phyloP scores from a whole-genome alignment of 257 asterid genomes.

The Prunella vulgaris region DNA sequence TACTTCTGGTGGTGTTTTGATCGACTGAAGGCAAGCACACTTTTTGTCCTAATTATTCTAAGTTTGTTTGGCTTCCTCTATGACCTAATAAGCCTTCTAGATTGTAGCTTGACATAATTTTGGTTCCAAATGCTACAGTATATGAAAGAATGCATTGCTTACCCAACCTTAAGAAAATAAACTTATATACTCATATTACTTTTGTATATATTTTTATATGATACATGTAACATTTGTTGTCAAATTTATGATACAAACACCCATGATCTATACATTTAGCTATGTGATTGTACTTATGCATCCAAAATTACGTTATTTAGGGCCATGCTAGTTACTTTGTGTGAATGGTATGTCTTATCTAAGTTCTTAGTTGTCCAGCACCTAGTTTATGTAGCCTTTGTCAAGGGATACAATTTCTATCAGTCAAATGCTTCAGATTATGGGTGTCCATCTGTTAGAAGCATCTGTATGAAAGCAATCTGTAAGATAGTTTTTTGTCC shows the following conservation, averaged over 20 bases:
- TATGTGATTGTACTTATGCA: not conserved
- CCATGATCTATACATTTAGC: not conserved
- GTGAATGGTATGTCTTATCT: not conserved
- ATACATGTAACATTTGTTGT: not conserved
- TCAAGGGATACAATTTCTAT: not conserved
- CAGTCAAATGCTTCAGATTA: not conserved
- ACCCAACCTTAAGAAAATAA: not conserved
- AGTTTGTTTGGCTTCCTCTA: not conserved
- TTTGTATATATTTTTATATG: not conserved
- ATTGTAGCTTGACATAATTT: not conserved
- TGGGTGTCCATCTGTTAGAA: not conserved
- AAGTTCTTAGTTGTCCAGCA: not conserved
- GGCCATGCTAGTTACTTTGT: not conserved
- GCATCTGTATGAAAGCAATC: not conserved
- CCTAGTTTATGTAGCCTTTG: not conserved
- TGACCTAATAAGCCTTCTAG: not conserved
- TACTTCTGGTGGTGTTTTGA: conserved; percentile 97
- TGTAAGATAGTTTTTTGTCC: not conserved
- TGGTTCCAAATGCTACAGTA: not conserved
- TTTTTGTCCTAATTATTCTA: conserved; percentile 2
- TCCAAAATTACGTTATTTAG: not conserved
- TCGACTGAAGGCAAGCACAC: conserved; percentile 64
- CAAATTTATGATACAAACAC: not conserved
- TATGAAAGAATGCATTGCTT: conserved; percentile 7
- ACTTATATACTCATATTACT: not conserved